Percentiles rank a stretch among this genome's conserved stretches.
These are phyloP conservation scores for Aspergillus sp. DNA, from an alignment of 2,329 filamentous ascomycete genomes.

Conservation along the genomic window DNA sequence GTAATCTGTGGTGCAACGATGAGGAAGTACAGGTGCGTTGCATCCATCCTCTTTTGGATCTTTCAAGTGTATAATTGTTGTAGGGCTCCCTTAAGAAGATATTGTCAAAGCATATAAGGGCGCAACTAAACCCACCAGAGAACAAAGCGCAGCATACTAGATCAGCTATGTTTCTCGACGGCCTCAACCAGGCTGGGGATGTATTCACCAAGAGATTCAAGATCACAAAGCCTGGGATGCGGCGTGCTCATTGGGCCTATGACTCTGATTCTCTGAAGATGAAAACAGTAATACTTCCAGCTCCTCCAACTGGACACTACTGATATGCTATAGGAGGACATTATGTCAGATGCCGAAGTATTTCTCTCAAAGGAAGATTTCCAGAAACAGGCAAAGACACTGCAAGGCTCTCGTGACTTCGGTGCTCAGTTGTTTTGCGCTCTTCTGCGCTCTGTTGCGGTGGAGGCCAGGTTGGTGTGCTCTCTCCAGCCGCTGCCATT, in stretches of 20 bases:
- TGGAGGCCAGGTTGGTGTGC: constrained; percentile 81
- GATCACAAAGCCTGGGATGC: constrained; percentile 69
- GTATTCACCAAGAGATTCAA: constrained; percentile 70
- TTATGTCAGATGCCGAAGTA: constrained; percentile 65
- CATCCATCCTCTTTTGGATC: neutral
- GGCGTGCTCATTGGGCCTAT: constrained; percentile 73
- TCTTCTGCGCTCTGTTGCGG: constrained; percentile 75
- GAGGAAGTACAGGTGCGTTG: constrained; percentile 58
- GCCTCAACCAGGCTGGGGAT: constrained; percentile 67
- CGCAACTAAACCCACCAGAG: constrained; percentile 67
- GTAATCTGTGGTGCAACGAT: constrained; percentile 91
- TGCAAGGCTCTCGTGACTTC: constrained; percentile 82
- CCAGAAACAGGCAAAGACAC: constrained; percentile 62
- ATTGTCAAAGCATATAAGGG: constrained; percentile 64
- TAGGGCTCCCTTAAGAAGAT: constrained; percentile 58
- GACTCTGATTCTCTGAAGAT: constrained; percentile 60
- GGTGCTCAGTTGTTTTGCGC: constrained; percentile 91
- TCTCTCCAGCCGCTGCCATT: constrained; percentile 84
- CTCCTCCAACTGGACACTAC: constrained; percentile 16
- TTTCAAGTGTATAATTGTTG: constrained; percentile 1
- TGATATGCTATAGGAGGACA: constrained; percentile 47
- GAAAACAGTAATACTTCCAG: constrained; percentile 41
- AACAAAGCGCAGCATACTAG: constrained; percentile 71
- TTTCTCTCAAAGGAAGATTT: constrained; percentile 74
- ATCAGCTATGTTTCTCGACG: constrained; percentile 75